Percentiles rank a stretch among this genome's conserved stretches.
phyloP scores from a whole-genome alignment of 1,284 basidiomycete species.

The Moesziomyces aphidis region DNA sequence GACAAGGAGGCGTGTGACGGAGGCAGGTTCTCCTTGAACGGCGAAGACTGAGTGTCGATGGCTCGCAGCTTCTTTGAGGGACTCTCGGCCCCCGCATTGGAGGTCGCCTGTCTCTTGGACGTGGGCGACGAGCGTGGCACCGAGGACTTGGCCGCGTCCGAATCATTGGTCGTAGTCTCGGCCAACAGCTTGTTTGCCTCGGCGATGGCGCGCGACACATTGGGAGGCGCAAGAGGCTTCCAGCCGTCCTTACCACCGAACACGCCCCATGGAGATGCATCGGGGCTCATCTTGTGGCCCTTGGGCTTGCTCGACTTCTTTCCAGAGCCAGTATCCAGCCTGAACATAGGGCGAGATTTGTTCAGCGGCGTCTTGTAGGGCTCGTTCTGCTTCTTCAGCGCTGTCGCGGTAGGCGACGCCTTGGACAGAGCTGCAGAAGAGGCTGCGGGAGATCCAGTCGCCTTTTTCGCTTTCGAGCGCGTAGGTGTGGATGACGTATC shows the following conservation, averaged over 20 bases:
- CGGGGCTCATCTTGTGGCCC: constrained; percentile 40
- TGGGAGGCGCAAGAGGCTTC: constrained; percentile 39
- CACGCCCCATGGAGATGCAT: constrained; percentile 42
- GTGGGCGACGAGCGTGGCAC: constrained; percentile 5
- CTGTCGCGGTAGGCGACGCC: constrained; percentile 11
- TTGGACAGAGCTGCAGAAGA: neutral
- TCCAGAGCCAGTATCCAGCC: constrained; percentile 41
- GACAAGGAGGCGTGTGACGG: constrained; percentile 13
- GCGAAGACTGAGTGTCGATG: constrained; percentile 3
- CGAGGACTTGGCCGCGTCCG: neutral
- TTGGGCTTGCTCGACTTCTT: constrained; percentile 36
- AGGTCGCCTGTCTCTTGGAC: constrained; percentile 19
- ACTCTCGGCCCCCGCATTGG: neutral
- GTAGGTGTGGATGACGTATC: constrained; percentile 28
- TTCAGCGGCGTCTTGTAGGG: constrained; percentile 27
- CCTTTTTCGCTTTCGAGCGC: constrained; percentile 17
- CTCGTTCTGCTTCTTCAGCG: constrained; percentile 16
- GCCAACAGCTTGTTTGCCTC: constrained; percentile 33
- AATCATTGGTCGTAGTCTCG: constrained; percentile 3
- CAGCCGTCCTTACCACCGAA: constrained; percentile 42
- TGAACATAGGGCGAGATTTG: constrained; percentile 47
- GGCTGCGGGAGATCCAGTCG: constrained; percentile 10
- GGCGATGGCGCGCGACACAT: constrained; percentile 34
- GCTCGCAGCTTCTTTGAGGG: constrained; percentile 26
- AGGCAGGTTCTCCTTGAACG: constrained; percentile 33